These are phyloP conservation scores for Arthrobotrys iridis DNA, from an alignment of 2,329 filamentous ascomycete genomes.

Conservation along the genomic window DNA sequence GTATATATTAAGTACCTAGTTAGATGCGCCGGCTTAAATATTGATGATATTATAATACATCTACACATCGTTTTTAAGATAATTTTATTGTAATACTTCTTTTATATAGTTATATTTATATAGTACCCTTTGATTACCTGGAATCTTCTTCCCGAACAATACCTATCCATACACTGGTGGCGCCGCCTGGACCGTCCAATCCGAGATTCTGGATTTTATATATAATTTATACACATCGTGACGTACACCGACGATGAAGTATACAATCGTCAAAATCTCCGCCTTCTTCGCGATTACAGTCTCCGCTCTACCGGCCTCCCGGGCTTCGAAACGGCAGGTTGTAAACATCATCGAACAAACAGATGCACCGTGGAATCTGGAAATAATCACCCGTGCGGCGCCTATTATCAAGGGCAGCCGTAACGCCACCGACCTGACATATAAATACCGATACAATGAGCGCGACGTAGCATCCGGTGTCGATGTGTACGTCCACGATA, in stretches of 20 bases:
- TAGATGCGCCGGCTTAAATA: too few species aligned
- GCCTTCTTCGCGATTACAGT: neutral
- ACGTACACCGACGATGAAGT: neutral
- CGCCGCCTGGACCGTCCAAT: neutral
- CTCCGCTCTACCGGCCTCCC: neutral
- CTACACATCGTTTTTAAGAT: too few species aligned
- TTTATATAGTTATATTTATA: too few species aligned
- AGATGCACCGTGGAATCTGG: constrained; percentile 17
- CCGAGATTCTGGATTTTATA: neutral
- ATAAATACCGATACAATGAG: constrained; percentile 19
- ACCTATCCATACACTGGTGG: too few species aligned
- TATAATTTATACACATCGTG: neutral
- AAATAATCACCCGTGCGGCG: neutral
- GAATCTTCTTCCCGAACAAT: too few species aligned
- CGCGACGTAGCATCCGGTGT: neutral
- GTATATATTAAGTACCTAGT: too few species aligned
- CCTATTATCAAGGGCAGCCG: neutral
- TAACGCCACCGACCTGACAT: constrained; percentile 1
- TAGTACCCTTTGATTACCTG: too few species aligned
- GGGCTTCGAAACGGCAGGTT: neutral
- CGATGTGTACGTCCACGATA: constrained; percentile 27
- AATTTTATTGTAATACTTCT: too few species aligned
- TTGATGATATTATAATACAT: too few species aligned
- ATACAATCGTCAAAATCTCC: neutral
- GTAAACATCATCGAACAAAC: neutral